Conservation (phyloP, 148 eudicot species). For the Camellia sinensis region DNA sequence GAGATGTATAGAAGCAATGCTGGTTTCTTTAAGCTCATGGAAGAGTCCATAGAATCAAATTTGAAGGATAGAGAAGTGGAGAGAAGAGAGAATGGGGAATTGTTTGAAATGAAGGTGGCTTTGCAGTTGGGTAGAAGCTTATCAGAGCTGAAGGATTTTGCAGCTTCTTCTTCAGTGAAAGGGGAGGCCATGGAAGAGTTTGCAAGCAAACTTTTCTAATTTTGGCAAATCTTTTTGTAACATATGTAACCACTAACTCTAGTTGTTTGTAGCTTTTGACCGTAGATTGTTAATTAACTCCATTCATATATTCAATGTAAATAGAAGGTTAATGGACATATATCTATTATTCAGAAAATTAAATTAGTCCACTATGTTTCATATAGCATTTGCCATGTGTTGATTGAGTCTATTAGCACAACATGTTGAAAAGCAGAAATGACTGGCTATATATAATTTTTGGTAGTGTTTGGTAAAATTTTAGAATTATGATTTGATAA, state of each 20-base stretch:
- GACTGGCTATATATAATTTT: no score
- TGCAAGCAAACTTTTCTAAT: slow-evolving; percentile 67
- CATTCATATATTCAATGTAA: neutral
- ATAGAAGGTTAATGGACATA: no score
- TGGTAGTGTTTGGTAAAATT: no score
- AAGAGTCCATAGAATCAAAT: slow-evolving; percentile 38
- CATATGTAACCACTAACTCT: neutral
- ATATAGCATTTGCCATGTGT: no score
- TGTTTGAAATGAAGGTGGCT: slow-evolving; percentile 67
- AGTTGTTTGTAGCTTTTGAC: neutral
- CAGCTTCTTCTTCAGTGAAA: slow-evolving; percentile 29
- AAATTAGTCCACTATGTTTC: no score
- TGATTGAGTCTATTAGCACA: no score
- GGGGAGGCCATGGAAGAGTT: slow-evolving; percentile 44
- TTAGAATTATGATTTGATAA: no score
- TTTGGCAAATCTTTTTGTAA: neutral
- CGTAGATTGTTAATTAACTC: neutral
- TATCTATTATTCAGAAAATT: no score
- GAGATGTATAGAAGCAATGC: slow-evolving; percentile 79
- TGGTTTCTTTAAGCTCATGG: slow-evolving; percentile 49
- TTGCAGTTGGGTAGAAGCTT: slow-evolving; percentile 64
- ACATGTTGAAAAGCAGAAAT: no score
- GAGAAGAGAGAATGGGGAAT: slow-evolving; percentile 54
- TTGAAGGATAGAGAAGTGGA: slow-evolving; percentile 28
- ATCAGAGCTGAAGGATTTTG: slow-evolving; percentile 49